phyloP scores from a whole-genome alignment of 1,284 basidiomycete genomes.

The Stygiomarasmius scandens region DNA sequence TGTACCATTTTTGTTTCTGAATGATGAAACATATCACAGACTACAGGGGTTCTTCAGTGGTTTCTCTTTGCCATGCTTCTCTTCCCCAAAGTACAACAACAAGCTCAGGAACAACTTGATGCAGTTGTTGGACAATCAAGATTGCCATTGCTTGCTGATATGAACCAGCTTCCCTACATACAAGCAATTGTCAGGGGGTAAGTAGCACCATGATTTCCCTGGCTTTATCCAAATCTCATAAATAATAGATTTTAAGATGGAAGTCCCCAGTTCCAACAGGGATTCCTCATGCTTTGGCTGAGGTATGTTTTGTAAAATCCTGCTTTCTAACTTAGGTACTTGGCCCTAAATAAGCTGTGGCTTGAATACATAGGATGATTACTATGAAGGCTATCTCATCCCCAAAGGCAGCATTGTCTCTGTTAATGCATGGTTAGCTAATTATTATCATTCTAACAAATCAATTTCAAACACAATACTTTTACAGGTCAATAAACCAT shows the following conservation, averaged over 20 bases:
- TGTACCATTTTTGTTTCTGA: background rate
- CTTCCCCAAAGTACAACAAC: background rate
- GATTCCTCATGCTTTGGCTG: background rate
- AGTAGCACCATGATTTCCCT: too few species aligned
- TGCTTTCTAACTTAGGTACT: background rate
- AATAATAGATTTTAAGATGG: background rate
- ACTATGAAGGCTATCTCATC: conserved; percentile 10
- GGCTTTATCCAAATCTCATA: too few species aligned
- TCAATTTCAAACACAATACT: background rate
- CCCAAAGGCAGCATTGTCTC: conserved; percentile 5
- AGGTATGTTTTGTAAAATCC: background rate
- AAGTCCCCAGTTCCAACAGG: background rate
- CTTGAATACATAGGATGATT: too few species aligned
- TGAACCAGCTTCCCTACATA: background rate
- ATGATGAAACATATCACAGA: background rate
- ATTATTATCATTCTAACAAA: background rate
- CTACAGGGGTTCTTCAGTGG: background rate
- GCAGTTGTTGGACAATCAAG: background rate
- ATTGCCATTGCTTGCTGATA: background rate
- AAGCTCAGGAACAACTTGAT: background rate
- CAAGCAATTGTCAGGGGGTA: background rate
- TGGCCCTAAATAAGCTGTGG: too few species aligned
- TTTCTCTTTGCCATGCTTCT: background rate
- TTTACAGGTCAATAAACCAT: background rate
- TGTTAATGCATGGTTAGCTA: conserved; percentile 4